Evolutionary conservation across 352 stramenopile species (phyloP).

Genomic region (Phytophthora pinifolia): DNA sequence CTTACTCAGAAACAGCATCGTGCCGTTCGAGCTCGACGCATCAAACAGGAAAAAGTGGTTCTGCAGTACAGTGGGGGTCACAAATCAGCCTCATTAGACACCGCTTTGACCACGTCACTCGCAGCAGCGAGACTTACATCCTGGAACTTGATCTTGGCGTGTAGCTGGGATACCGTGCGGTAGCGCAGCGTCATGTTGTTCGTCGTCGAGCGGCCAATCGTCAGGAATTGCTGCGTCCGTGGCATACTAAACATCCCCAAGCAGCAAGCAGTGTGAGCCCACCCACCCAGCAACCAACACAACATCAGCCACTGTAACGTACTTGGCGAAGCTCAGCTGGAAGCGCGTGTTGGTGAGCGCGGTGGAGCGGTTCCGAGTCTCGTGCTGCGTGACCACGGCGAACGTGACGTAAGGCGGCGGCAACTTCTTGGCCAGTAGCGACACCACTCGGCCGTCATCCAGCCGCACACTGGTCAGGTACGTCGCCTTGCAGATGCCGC

Average conservation of each 20-base stretch:
- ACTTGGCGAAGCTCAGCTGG: constrained; percentile 92
- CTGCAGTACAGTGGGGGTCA: constrained; percentile 31
- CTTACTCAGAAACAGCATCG: constrained; percentile 83
- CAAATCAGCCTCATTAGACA: too few relatives aligned
- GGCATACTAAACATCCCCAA: constrained; percentile 41
- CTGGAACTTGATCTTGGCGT: constrained; percentile 82
- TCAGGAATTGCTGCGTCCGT: constrained; percentile 69
- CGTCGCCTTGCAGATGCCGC: constrained; percentile 91
- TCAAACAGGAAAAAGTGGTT: constrained; percentile 80
- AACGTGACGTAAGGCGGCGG: constrained; percentile 90
- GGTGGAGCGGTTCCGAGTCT: constrained; percentile 79
- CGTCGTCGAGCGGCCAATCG: constrained; percentile 75
- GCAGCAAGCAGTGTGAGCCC: too few relatives aligned
- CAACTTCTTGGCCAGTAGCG: constrained; percentile 86
- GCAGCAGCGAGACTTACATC: constrained; percentile 48
- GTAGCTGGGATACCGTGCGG: constrained; percentile 82
- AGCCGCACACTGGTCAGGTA: constrained; percentile 90
- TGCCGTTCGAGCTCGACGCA: constrained; percentile 79
- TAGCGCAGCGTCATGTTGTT: constrained; percentile 89
- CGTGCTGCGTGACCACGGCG: constrained; percentile 90
- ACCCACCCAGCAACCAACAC: background rate
- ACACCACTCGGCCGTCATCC: constrained; percentile 85
- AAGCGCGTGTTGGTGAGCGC: constrained; percentile 92
- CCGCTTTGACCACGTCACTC: background rate
- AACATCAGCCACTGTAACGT: constrained; percentile 18